Evolutionary conservation across 2,329 filamentous ascomycete genomes (phyloP), one percentile per base, ranked within the genome.

Genomic region (Elsinoe necatrix): DNA sequence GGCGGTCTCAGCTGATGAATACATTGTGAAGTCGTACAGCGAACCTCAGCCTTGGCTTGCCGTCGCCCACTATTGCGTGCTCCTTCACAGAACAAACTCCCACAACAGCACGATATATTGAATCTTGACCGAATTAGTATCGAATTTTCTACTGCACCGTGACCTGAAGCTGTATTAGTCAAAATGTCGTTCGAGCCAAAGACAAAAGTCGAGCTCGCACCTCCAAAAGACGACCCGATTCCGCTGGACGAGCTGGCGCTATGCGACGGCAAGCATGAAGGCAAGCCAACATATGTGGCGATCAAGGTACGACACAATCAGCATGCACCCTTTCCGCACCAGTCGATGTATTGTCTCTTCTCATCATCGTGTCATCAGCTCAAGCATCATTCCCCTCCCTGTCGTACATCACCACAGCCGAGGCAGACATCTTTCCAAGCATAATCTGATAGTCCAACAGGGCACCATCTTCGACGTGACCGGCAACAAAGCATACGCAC

Each of bases 381-480:
- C n/a, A n/a, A n/a, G n/a, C 9, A 9, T 29, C 27, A 29, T 4
- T 29, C 27, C 27, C 27, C 9, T 29, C 27, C 52, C 4, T 45
- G 16, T 43, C 18, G 12, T 20, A 29, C 5, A 37, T 12, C 9
- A 37, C 14, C 34, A 3, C 14, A 3, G 12, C 9, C 34, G 34
- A n/a, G 34, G 34, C 34, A 37, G 12, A 37, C 12, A 14, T 37
- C 12, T 14, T 14, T 4, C 34, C 34, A 37, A 11, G 5, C 34
- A 37, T 29, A 9, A 29, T 9, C 34, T 37, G 12, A 37, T 11
- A 37, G 3, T 14, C 4, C 9, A 37, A 18, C 58, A 95, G 86
- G 92, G 93, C 64, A 89, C 86, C 60, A 86, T 98, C 54, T 98
- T 96, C 68, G 92, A 98, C 68, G 93, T 98, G 59, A 89, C 83